Evolutionary conservation across 2,329 filamentous ascomycete species (phyloP).

Genomic region (Zalaria sp.): DNA sequence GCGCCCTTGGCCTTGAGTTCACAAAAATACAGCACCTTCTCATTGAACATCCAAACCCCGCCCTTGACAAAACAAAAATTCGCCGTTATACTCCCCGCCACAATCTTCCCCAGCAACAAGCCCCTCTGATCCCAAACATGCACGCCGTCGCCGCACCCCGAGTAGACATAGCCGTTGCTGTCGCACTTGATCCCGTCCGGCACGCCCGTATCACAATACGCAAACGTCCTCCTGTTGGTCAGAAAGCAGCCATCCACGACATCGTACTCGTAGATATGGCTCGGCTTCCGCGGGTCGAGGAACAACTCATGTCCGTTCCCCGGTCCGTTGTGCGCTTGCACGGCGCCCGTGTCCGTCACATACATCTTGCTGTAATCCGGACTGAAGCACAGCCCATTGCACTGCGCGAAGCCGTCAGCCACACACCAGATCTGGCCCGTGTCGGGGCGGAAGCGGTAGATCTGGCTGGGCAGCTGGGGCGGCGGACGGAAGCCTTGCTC

Average conservation of each 20-base stretch:
- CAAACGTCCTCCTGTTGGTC: constrained; percentile 30
- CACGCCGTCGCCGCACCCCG: constrained; percentile 40
- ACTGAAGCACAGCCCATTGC: constrained; percentile 45
- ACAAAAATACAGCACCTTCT: constrained; percentile 9
- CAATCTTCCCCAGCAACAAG: constrained; percentile 42
- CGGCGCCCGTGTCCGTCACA: constrained; percentile 43
- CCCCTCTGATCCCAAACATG: constrained; percentile 39
- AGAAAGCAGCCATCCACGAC: constrained; percentile 16
- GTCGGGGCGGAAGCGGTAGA: constrained; percentile 39
- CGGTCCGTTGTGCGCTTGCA: constrained; percentile 15
- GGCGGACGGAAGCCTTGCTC: constrained; percentile 42
- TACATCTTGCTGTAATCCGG: constrained; percentile 40
- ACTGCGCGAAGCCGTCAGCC: constrained; percentile 42
- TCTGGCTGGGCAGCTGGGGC: constrained; percentile 42
- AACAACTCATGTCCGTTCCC: constrained; percentile 9
- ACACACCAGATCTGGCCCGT: constrained; percentile 40
- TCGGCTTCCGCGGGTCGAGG: constrained; percentile 20
- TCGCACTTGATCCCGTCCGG: constrained; percentile 47
- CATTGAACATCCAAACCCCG: constrained; percentile 11
- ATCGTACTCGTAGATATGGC: constrained; percentile 23
- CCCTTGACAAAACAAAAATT: constrained; percentile 17
- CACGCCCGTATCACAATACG: constrained; percentile 36
- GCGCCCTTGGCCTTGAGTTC: constrained; percentile 7
- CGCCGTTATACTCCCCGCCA: constrained; percentile 26
- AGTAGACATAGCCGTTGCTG: constrained; percentile 40